Conservation (phyloP, 106 monocot genomes). For the Dioscorea alata region DNA sequence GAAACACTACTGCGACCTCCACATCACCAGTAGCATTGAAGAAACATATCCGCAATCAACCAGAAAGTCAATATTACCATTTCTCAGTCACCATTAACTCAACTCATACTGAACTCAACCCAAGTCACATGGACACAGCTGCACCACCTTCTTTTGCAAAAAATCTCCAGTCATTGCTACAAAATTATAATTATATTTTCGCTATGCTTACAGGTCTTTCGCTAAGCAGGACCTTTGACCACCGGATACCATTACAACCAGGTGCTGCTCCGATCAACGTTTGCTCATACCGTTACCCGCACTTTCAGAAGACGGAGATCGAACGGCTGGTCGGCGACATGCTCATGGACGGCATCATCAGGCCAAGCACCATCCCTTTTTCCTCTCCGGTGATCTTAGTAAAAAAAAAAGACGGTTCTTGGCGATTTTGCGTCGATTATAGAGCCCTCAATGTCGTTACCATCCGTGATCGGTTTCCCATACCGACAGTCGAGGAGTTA, state of each 20-base stretch:
- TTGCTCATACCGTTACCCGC: not conserved
- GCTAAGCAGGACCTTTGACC: not conserved
- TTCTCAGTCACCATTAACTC: too few relatives aligned
- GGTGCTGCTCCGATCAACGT: not conserved
- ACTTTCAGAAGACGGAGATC: not conserved
- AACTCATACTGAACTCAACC: too few relatives aligned
- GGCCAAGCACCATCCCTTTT: conserved; percentile 1
- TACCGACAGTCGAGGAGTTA: conserved; percentile 12
- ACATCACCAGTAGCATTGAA: too few relatives aligned
- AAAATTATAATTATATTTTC: not conserved
- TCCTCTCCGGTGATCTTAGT: not conserved
- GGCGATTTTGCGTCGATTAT: conserved; percentile 15
- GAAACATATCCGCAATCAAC: too few relatives aligned
- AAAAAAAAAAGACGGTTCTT: conserved; percentile 12
- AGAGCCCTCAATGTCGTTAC: conserved; percentile 1
- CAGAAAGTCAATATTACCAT: too few relatives aligned
- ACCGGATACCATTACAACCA: not conserved
- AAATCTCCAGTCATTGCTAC: not conserved
- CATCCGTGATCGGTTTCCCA: not conserved
- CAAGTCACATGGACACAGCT: too few relatives aligned
- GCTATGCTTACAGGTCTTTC: not conserved
- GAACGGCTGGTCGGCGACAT: not conserved
- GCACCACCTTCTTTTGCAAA: too few relatives aligned
- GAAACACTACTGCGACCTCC: not conserved
- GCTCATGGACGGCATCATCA: not conserved